Evolutionary conservation across 257 asterid genomes (phyloP).

Genomic region (Salvia rosmarinus): DNA sequence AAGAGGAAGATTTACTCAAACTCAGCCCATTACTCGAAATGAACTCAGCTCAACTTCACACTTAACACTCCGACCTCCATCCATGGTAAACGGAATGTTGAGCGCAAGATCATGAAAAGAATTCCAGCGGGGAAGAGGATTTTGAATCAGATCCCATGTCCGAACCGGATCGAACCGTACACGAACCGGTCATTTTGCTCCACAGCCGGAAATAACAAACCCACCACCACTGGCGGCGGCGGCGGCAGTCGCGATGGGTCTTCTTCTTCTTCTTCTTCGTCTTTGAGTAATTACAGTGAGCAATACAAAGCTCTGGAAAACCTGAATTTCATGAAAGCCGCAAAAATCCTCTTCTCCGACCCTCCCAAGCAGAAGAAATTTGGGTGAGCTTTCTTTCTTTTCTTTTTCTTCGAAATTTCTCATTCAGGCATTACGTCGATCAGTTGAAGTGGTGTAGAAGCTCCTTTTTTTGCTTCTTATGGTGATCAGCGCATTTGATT

Average conservation of each 20-base stretch:
- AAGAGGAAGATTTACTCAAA: neutral
- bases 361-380: constrained; percentile 69
- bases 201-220: constrained; percentile 32
- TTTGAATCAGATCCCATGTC: constrained; percentile 42
- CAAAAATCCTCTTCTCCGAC: constrained; percentile 62
- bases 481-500: neutral
- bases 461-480: neutral
- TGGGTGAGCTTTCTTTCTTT: constrained; percentile 50
- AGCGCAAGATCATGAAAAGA: constrained; percentile 44
- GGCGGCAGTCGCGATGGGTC: constrained; percentile 42
- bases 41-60: neutral
- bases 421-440: constrained; percentile 35
- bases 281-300: constrained; percentile 49
- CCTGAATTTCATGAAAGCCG: constrained; percentile 69
- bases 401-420: constrained; percentile 8
- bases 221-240: constrained; percentile 33
- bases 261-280: constrained; percentile 34
- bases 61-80: neutral
- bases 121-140: constrained; percentile 39
- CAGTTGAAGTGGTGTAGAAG: constrained; percentile 36
- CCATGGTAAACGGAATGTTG: constrained; percentile 30
- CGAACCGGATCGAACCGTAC: constrained; percentile 24
- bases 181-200: constrained; percentile 48
- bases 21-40: neutral
- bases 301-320: constrained; percentile 67